Evolutionary conservation across 345 rosid genomes (phyloP).

Genomic region (Geranium rotundifolium): DNA sequence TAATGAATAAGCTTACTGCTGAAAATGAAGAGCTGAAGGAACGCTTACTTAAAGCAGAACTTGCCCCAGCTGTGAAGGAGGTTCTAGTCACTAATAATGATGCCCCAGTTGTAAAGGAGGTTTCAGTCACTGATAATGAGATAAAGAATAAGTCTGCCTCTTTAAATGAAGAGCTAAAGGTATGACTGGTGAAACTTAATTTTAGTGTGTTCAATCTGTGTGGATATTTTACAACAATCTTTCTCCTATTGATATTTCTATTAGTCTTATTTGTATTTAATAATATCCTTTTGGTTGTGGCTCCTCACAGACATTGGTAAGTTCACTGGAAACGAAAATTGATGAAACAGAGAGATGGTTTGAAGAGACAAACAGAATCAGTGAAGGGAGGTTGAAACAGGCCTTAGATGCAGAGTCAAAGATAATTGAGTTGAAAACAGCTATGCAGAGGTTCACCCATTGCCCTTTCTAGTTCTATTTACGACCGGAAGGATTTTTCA

Average conservation of each 20-base stretch:
- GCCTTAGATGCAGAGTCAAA: conserved; percentile 70
- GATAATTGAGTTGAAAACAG: conserved; percentile 74
- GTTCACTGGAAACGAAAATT: conserved; percentile 61
- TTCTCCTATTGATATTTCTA: not conserved
- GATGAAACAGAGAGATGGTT: conserved; percentile 77
- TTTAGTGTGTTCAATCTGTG: conserved; percentile 1
- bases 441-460: conserved; percentile 51
- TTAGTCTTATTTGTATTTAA: conserved; percentile 1
- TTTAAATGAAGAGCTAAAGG: conserved; percentile 89
- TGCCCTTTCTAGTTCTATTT: no score
- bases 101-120: conserved; percentile 28
- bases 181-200: conserved; percentile 10
- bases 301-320: conserved; percentile 38
- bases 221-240: not conserved
- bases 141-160: conserved; percentile 42
- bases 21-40: conserved; percentile 93
- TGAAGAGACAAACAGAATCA: conserved; percentile 59
- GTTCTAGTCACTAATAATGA: no score
- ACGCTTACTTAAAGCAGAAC: conserved; percentile 10
- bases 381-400: conserved; percentile 76
- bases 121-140: conserved; percentile 48
- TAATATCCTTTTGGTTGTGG: conserved; percentile 1
- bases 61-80: conserved; percentile 17
- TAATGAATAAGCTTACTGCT: conserved; percentile 43
- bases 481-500: no score